phyloP scores from a whole-genome alignment of 1,139 yeast species.

The Suhomyces bokatorum region DNA sequence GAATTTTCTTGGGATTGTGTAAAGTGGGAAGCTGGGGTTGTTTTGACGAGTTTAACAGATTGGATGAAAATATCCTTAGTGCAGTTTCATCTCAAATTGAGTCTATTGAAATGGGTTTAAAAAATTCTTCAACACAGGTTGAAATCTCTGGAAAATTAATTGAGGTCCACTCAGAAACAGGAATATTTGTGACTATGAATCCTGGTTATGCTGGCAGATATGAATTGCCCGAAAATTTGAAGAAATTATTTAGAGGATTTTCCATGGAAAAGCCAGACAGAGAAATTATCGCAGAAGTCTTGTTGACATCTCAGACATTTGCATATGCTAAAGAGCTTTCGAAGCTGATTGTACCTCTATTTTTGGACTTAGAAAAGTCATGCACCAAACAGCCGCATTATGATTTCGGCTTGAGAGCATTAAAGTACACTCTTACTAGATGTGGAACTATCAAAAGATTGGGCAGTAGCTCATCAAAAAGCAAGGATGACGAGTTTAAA shows the following conservation, averaged over 20 bases:
- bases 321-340: conserved; percentile 49
- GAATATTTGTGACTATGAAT: conserved; percentile 87
- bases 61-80: conserved; percentile 70
- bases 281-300: conserved; percentile 66
- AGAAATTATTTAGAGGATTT: conserved; percentile 73
- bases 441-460: conserved; percentile 45
- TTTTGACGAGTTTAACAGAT: conserved; percentile 91
- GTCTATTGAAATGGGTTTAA: conserved; percentile 60
- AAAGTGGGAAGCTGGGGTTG: conserved; percentile 94
- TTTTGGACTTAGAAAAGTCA: conserved; percentile 37
- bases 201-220: conserved; percentile 88
- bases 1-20: conserved; percentile 81
- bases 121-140: conserved; percentile 24
- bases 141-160: conserved; percentile 51
- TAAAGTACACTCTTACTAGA: conserved; percentile 62
- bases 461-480: not conserved
- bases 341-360: conserved; percentile 54
- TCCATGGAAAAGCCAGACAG: conserved; percentile 77
- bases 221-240: conserved; percentile 81
- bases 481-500: conserved; percentile 30
- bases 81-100: conserved; percentile 86
- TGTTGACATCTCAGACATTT: conserved; percentile 76
- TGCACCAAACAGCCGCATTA: conserved; percentile 69
- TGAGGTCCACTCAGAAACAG: conserved; percentile 54
- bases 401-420: conserved; percentile 85